A percentile compares a stretch with the other conserved stretches of the same genome.
phyloP scores from a whole-genome alignment of 108 stramenopile genomes.

The Hondaea fermentalgiana region DNA sequence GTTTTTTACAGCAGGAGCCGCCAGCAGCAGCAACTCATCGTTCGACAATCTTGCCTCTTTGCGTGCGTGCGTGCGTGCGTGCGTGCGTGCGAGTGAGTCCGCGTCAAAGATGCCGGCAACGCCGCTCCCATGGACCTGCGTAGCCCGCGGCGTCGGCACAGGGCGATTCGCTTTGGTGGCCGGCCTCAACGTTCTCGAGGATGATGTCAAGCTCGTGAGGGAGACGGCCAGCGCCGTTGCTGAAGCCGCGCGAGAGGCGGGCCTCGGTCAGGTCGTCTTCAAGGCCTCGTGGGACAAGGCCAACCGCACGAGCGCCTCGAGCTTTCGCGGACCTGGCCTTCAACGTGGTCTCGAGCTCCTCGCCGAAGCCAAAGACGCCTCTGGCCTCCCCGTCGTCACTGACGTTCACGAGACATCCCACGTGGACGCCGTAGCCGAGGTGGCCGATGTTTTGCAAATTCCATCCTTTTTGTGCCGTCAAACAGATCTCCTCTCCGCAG shows the following conservation, averaged over 20 bases:
- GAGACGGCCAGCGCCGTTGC: neutral
- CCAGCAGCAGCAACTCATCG: no score
- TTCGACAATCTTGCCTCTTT: no score
- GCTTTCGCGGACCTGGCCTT: neutral
- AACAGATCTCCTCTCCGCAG: neutral
- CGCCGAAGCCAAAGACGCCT: neutral
- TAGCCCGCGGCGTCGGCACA: no score
- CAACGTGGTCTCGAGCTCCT: neutral
- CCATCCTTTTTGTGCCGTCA: constrained; percentile 2
- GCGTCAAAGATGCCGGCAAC: no score
- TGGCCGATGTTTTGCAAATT: neutral
- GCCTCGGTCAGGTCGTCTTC: neutral
- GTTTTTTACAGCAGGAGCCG: no score
- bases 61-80: no score
- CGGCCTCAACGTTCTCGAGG: neutral
- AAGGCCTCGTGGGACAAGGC: constrained; percentile 18
- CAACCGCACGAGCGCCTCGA: neutral
- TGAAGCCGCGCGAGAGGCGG: neutral
- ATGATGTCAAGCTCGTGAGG: neutral
- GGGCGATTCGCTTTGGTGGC: neutral
- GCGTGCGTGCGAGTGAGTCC: no score
- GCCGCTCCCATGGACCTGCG: no score
- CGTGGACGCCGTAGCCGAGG: neutral
- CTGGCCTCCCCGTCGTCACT: neutral
- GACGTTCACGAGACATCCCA: neutral